These are phyloP conservation scores for Ochetophila trinervis DNA, from an alignment of 306 rosid genomes.

Conservation along the genomic window DNA sequence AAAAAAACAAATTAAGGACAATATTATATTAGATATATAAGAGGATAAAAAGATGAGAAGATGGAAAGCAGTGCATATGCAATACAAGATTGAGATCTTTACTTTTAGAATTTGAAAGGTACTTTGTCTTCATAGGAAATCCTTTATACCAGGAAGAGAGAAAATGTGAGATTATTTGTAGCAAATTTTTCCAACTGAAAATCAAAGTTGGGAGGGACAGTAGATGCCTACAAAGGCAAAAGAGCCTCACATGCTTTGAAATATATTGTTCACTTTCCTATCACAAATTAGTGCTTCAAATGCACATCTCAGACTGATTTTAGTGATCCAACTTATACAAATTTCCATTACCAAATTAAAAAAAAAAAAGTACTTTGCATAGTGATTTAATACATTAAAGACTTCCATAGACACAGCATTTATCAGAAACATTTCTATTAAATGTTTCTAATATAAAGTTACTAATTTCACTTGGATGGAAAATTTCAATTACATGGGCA, in stretches of 20 bases:
- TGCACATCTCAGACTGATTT: not conserved
- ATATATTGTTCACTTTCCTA: slow-evolving; percentile 11
- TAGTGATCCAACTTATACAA: too few relatives aligned
- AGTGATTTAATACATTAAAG: too few relatives aligned
- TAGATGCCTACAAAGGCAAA: slow-evolving; percentile 37
- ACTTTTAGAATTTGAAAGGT: not conserved
- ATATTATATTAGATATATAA: too few relatives aligned
- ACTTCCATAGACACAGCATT: too few relatives aligned
- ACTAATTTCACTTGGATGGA: too few relatives aligned
- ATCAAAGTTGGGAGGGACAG: slow-evolving; percentile 13
- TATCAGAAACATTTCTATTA: too few relatives aligned
- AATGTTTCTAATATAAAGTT: too few relatives aligned
- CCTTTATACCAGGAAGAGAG: slow-evolving; percentile 1
- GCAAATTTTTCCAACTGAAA: slow-evolving; percentile 23
- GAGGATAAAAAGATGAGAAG: too few relatives aligned
- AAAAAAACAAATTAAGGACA: not conserved
- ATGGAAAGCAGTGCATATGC: not conserved
- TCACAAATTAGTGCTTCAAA: not conserved
- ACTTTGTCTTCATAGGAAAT: slow-evolving; percentile 10
- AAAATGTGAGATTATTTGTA: slow-evolving; percentile 15
- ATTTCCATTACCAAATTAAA: too few relatives aligned
- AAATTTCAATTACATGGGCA: not conserved
- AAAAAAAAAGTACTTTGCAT: too few relatives aligned
- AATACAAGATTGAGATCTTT: not conserved
- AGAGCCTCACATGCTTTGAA: slow-evolving; percentile 5